A percentile compares a stretch with the other conserved stretches of the same genome.
Conservation (phyloP, 768 basidiomycete species). For the Tulasnella sp. region DNA sequence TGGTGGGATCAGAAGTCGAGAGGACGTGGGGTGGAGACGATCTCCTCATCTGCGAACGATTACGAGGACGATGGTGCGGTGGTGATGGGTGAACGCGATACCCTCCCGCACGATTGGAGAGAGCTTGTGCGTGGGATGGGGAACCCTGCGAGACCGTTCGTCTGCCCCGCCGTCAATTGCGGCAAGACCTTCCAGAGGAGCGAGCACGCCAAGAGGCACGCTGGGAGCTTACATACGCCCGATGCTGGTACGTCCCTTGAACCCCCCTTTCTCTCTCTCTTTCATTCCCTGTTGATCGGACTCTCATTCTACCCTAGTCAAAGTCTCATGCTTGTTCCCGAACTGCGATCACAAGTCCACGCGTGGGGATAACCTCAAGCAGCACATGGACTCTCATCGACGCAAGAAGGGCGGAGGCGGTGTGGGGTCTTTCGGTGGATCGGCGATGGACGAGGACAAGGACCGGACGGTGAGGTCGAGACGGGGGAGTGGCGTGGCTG, state of each 20-base stretch:
- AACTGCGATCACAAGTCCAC: conserved; percentile 14
- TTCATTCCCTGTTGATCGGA: not conserved
- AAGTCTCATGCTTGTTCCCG: conserved; percentile 6
- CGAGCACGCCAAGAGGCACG: conserved; percentile 14
- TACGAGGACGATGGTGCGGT: not conserved
- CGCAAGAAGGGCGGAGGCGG: conserved; percentile 6
- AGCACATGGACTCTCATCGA: conserved; percentile 10
- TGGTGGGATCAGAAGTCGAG: conserved; percentile 12
- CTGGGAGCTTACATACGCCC: conserved; percentile 11
- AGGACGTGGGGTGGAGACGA: conserved; percentile 5
- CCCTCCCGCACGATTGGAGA: conserved; percentile 6
- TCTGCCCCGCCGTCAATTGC: conserved; percentile 9
- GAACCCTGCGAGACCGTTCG: conserved; percentile 8
- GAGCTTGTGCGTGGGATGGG: conserved; percentile 7
- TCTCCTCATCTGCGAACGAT: conserved; percentile 2
- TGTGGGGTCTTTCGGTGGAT: too few species aligned
- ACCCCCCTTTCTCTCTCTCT: too few species aligned
- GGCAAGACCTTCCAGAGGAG: conserved; percentile 14
- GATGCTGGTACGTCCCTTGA: conserved; percentile 6
- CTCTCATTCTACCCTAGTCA: not conserved
- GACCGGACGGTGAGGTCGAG: too few species aligned
- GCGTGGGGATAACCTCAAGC: conserved; percentile 11
- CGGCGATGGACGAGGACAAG: too few species aligned
- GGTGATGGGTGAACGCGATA: not conserved
- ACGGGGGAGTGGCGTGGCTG: too few species aligned